Base-by-base conservation (phyloP, 2,329 filamentous ascomycete species). In the Colletotrichum brevisporum region DNA sequence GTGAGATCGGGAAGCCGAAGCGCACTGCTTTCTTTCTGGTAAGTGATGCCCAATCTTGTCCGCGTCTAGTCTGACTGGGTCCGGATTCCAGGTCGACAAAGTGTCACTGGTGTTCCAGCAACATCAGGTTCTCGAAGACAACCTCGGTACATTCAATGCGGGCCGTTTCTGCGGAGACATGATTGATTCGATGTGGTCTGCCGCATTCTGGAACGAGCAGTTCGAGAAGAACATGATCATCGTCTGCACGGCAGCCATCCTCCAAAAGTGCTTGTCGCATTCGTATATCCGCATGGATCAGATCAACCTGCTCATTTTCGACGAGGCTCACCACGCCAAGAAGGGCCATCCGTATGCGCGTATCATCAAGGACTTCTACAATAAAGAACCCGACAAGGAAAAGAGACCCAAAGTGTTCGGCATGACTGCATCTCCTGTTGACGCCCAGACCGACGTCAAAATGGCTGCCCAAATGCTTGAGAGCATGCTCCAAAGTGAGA, bases 311-410 rank as follows among this genome's bases (percentile, higher is more conserved):
- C 84, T 99, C 45, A 90, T 98, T 69, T 97, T 99, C 73, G 96
- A 99, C 75, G 96, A 99, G 80, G 96, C 95, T 6, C 96, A 99
- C 75, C 96, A 98, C 76, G 90, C 95, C 0, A 99, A 99, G 81
- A 97, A 95, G 78, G 92, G 94, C 59, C 96, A 99, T 75, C 88
- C 94, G 0, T 99, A 97, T 76, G 94, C 95, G 21, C 88, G 89
- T 31, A 96, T 99, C 67, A 93, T 99, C 80, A 94, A 93, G 74
- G 92, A 97, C 67, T 94, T 93, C 73, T 98, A 98, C 75, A 75
- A 89, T 1, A 80, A 85, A 2, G 82, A 85, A 36, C 73, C 78
- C 1, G 80, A 84, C 1, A 71, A 78, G 0, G 74, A 76, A 0
- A 82, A 81, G 55, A 86, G 90, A 5, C 96, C 96, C 4, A 91